These are phyloP conservation scores for Phytophthora tubulina DNA, from an alignment of 352 stramenopile species.

Conservation along the genomic window DNA sequence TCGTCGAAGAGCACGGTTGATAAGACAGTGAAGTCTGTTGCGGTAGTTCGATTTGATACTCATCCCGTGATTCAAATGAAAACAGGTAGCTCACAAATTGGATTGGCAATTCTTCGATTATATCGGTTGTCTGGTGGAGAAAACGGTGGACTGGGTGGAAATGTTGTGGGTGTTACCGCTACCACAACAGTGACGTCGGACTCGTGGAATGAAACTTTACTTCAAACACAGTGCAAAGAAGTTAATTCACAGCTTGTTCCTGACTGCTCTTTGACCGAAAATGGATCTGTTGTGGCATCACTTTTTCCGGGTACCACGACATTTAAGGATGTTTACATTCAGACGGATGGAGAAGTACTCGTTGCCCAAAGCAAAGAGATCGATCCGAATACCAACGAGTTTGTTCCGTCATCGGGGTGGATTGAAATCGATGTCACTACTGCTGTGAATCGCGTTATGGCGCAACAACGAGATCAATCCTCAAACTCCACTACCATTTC, in stretches of 20 bases:
- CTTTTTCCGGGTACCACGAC: conserved; percentile 50
- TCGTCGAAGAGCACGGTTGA: conserved; percentile 51
- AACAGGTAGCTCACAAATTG: conserved; percentile 66
- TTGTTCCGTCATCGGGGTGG: conserved; percentile 53
- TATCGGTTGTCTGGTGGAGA: conserved; percentile 71
- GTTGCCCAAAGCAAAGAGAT: conserved; percentile 50
- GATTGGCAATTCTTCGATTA: conserved; percentile 57
- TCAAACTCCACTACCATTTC: conserved; percentile 47
- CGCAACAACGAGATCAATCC: conserved; percentile 38
- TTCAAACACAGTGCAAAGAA: conserved; percentile 34
- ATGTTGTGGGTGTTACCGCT: conserved; percentile 56
- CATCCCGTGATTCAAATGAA: conserved; percentile 35
- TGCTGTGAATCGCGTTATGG: conserved; percentile 63
- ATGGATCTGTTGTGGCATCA: conserved; percentile 18
- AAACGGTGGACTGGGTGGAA: conserved; percentile 67
- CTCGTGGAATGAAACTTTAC: conserved; percentile 51
- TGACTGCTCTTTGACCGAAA: conserved; percentile 38
- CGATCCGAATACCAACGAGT: conserved; percentile 50
- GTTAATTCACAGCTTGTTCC: conserved; percentile 21
- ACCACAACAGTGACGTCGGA: conserved; percentile 29
- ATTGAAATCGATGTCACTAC: conserved; percentile 75
- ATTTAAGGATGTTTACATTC: conserved; percentile 38
- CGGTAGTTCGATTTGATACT: conserved; percentile 54
- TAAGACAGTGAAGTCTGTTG: conserved; percentile 41
- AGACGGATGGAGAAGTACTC: conserved; percentile 40